Percentiles rank a stretch among this genome's conserved stretches.
Evolutionary conservation across 805 yeast species (phyloP).

Genomic region (Spencermartinsiella europaea): DNA sequence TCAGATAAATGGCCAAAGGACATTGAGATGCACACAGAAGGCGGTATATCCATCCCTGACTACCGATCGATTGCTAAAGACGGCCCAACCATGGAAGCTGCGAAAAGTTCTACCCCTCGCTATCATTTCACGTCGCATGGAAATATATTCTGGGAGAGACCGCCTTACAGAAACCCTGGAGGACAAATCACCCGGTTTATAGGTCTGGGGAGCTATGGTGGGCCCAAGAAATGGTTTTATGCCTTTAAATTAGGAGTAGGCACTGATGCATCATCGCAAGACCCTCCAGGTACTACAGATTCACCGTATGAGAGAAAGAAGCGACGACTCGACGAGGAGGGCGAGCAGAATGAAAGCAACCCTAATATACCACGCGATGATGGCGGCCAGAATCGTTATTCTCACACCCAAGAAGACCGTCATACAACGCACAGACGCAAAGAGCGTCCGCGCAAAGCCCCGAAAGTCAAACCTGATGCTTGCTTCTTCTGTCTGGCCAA

Average conservation of each 20-base stretch:
- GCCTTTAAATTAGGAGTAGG: constrained; percentile 47
- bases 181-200: constrained; percentile 52
- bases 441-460: background rate
- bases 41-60: background rate
- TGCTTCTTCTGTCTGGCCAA: constrained; percentile 86
- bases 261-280: background rate
- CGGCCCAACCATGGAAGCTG: constrained; percentile 42
- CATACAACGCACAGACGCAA: background rate
- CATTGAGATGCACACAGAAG: constrained; percentile 40
- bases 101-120: constrained; percentile 47
- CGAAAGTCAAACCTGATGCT: constrained; percentile 45
- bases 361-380: background rate
- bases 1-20: constrained; percentile 57
- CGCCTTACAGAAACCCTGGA: constrained; percentile 45
- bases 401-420: background rate
- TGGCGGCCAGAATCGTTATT: background rate
- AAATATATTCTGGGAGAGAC: constrained; percentile 51
- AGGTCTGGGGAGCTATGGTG: constrained; percentile 56
- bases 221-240: constrained; percentile 62
- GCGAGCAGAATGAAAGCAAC: background rate
- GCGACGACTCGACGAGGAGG: background rate
- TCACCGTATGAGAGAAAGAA: background rate
- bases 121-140: constrained; percentile 58
- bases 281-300: background rate
- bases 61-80: constrained; percentile 39